Conservation (phyloP, 2,329 filamentous ascomycete species). For the Diplodia scrobiculata region DNA sequence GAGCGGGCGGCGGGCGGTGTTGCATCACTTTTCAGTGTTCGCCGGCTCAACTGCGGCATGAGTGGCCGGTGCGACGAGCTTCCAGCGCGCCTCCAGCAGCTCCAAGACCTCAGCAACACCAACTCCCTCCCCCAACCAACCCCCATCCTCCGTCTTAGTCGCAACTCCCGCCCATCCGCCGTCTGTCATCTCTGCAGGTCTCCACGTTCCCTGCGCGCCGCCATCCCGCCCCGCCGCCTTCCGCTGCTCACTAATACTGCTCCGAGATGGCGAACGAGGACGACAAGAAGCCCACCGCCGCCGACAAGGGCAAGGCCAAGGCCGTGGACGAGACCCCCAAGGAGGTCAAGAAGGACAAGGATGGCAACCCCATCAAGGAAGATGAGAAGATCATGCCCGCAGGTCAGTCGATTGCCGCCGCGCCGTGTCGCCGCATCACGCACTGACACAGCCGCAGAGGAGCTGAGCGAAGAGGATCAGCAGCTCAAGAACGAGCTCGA, state of each 20-base stretch:
- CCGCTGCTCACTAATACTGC: slow-evolving; percentile 37
- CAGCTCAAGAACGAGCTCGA: slow-evolving; percentile 97
- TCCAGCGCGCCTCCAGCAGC: slow-evolving; percentile 29
- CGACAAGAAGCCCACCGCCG: slow-evolving; percentile 77
- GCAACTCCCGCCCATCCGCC: slow-evolving; percentile 3
- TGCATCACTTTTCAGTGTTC: slow-evolving; percentile 24
- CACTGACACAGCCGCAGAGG: slow-evolving; percentile 59
- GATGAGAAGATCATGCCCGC: slow-evolving; percentile 72
- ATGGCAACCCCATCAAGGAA: slow-evolving; percentile 70
- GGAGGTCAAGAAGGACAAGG: slow-evolving; percentile 64
- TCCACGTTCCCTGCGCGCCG: slow-evolving; percentile 12
- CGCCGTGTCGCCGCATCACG: slow-evolving; percentile 4
- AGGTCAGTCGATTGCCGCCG: slow-evolving; percentile 49
- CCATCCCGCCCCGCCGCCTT: slow-evolving; percentile 31
- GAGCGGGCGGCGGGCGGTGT: slow-evolving; percentile 12
- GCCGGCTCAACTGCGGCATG: background rate
- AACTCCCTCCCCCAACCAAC: slow-evolving; percentile 23
- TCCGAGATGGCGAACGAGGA: slow-evolving; percentile 80
- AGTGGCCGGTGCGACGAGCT: slow-evolving; percentile 19
- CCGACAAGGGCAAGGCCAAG: slow-evolving; percentile 97
- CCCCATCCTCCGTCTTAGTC: slow-evolving; percentile 28
- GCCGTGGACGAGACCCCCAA: slow-evolving; percentile 66
- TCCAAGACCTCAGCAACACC: slow-evolving; percentile 26
- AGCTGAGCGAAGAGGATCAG: slow-evolving; percentile 96
- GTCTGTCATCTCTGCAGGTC: slow-evolving; percentile 3